Conservation (phyloP, 352 stramenopile species). For the Pythium rhizo-oryzae region DNA sequence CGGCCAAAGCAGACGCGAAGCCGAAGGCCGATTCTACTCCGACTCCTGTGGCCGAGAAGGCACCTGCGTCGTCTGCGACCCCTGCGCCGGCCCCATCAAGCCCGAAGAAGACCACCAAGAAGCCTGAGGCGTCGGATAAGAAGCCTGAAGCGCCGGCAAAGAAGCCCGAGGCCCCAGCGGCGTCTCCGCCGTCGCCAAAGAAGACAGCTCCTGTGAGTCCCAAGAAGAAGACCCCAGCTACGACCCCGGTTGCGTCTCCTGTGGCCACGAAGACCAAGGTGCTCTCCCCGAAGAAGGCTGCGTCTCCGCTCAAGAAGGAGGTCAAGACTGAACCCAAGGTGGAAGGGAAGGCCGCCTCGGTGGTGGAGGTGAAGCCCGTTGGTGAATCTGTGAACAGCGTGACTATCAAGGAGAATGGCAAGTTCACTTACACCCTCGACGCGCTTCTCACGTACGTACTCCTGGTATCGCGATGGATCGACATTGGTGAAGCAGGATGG, state of each 20-base stretch:
- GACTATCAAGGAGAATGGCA: slow-evolving; percentile 28
- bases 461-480: neutral
- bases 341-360: neutral
- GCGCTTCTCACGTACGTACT: slow-evolving; percentile 29
- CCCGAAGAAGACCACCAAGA: slow-evolving; percentile 24
- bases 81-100: neutral
- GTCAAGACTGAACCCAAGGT: slow-evolving; percentile 4
- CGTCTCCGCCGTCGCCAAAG: slow-evolving; percentile 8
- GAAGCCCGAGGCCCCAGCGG: slow-evolving; percentile 13
- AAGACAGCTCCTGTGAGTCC: slow-evolving; percentile 18
- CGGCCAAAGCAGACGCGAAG: slow-evolving; percentile 14
- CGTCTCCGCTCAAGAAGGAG: slow-evolving; percentile 13
- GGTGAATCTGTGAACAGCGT: slow-evolving; percentile 20
- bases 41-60: neutral
- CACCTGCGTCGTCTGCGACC: neutral
- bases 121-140: neutral
- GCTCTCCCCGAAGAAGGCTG: slow-evolving; percentile 20
- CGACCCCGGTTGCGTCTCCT: slow-evolving; percentile 21
- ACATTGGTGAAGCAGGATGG: neutral
- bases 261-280: slow-evolving; percentile 13
- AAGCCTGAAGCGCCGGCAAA: neutral
- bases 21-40: neutral
- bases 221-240: slow-evolving; percentile 22
- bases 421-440: slow-evolving; percentile 37
- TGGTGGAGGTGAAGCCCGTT: neutral